Evolutionary conservation across 331 rosid species (phyloP).

Genomic region (Rosa hybrid): DNA sequence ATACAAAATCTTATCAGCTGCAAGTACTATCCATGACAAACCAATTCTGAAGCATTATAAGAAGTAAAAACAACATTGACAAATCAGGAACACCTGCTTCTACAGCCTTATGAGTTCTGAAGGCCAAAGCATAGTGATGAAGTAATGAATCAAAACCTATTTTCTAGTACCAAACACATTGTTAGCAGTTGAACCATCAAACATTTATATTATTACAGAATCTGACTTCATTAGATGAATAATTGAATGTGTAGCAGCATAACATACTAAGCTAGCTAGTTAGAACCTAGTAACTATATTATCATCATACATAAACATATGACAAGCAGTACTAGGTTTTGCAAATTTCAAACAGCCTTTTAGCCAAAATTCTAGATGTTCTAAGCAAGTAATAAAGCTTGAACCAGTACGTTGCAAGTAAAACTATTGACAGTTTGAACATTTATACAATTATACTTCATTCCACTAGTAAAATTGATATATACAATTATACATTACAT

Average conservation of each 20-base stretch:
- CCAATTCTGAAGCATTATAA: background rate
- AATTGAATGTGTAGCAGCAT: background rate
- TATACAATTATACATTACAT: background rate
- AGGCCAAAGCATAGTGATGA: background rate
- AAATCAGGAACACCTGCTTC: background rate
- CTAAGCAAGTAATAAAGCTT: background rate
- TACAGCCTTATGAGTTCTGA: background rate
- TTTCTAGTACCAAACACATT: background rate
- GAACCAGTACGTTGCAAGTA: background rate
- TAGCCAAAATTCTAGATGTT: background rate
- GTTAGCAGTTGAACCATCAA: background rate
- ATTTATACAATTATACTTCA: background rate
- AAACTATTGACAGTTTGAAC: background rate
- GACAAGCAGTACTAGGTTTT: background rate
- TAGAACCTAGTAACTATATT: background rate
- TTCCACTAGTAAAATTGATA: background rate
- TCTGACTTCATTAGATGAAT: background rate
- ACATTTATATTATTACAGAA: background rate
- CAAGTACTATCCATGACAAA: background rate
- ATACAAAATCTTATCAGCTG: background rate
- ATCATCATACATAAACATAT: conserved; percentile 2
- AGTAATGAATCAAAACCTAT: background rate
- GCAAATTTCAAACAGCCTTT: background rate
- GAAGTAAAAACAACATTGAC: background rate
- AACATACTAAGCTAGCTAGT: background rate